phyloP scores from a whole-genome alignment of 495 filamentous ascomycete genomes.

The Penicillium lagena region DNA sequence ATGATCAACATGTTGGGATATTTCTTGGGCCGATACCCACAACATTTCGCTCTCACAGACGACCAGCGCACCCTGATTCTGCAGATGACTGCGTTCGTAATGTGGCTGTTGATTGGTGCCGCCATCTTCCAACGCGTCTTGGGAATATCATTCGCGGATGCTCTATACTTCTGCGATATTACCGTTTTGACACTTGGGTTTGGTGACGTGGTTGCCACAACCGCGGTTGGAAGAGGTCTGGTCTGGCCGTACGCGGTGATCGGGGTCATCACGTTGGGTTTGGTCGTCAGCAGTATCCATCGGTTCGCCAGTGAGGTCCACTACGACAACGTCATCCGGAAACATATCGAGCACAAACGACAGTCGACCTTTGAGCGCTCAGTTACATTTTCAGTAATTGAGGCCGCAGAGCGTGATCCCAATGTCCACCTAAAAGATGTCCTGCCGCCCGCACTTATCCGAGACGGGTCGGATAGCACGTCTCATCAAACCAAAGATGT shows the following conservation, averaged over 20 bases:
- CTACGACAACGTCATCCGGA: constrained; percentile 59
- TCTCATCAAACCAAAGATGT: constrained; percentile 7
- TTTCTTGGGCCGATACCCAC: constrained; percentile 69
- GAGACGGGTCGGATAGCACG: constrained; percentile 2
- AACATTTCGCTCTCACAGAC: constrained; percentile 67
- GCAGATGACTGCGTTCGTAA: constrained; percentile 56
- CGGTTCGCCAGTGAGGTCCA: constrained; percentile 59
- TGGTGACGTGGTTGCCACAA: constrained; percentile 47
- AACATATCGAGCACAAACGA: constrained; percentile 54
- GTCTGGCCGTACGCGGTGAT: constrained; percentile 79
- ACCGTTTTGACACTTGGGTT: constrained; percentile 63
- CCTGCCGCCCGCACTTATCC: not conserved
- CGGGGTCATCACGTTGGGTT: constrained; percentile 80
- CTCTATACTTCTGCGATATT: constrained; percentile 59
- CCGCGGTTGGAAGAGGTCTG: constrained; percentile 52
- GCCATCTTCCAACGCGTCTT: constrained; percentile 47
- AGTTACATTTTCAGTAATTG: constrained; percentile 29
- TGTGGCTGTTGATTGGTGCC: constrained; percentile 56
- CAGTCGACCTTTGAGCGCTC: constrained; percentile 49
- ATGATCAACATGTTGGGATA: constrained; percentile 78
- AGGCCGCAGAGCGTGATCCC: not conserved
- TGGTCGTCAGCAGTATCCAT: constrained; percentile 79
- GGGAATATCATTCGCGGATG: constrained; percentile 46
- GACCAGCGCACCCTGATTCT: constrained; percentile 63
- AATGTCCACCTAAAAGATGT: not conserved